Percentiles rank a stretch among this genome's conserved stretches.
Evolutionary conservation across 768 basidiomycete genomes (phyloP).

Genomic region (Naganishia vaughanmartiniae): DNA sequence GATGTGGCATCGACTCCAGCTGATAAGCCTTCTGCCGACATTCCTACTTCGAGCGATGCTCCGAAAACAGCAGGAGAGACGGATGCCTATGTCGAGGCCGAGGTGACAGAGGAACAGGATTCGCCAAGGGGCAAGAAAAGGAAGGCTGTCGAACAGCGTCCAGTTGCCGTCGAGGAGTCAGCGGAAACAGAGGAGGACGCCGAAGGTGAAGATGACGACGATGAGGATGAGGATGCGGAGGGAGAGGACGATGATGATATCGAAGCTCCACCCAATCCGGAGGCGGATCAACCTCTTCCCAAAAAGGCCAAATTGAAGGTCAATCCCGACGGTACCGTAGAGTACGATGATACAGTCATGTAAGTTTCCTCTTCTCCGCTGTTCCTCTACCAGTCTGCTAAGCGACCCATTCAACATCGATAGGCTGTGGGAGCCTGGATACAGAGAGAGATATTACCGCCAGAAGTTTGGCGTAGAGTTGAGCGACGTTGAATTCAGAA

Average conservation of each 20-base stretch:
- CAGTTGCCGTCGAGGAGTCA: constrained; percentile 37
- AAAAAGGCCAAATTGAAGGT: constrained; percentile 66
- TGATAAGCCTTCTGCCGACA: constrained; percentile 31
- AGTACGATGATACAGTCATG: constrained; percentile 91
- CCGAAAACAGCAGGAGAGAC: constrained; percentile 30
- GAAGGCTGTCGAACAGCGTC: constrained; percentile 24
- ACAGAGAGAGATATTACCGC: constrained; percentile 88
- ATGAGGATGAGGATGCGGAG: constrained; percentile 53
- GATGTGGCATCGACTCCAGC: constrained; percentile 36
- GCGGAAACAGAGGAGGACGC: constrained; percentile 55
- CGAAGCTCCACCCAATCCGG: constrained; percentile 48
- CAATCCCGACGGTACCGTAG: constrained; percentile 85
- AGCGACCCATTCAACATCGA: not conserved
- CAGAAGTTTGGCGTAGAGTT: constrained; percentile 82
- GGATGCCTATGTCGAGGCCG: constrained; percentile 36
- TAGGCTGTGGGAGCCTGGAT: constrained; percentile 48
- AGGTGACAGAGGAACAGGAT: constrained; percentile 38
- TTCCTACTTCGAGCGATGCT: constrained; percentile 26
- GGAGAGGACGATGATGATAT: constrained; percentile 48
- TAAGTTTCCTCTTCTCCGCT: constrained; percentile 54
- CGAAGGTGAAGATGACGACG: constrained; percentile 31
- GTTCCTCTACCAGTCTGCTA: not conserved
- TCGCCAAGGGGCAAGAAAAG: constrained; percentile 32
- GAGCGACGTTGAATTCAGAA: constrained; percentile 69
- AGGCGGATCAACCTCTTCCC: constrained; percentile 51